Evolutionary conservation across 2,329 filamentous ascomycete species (phyloP), one percentile per base, ranked within the genome.

Genomic region (Colletotrichum eremochloae): DNA sequence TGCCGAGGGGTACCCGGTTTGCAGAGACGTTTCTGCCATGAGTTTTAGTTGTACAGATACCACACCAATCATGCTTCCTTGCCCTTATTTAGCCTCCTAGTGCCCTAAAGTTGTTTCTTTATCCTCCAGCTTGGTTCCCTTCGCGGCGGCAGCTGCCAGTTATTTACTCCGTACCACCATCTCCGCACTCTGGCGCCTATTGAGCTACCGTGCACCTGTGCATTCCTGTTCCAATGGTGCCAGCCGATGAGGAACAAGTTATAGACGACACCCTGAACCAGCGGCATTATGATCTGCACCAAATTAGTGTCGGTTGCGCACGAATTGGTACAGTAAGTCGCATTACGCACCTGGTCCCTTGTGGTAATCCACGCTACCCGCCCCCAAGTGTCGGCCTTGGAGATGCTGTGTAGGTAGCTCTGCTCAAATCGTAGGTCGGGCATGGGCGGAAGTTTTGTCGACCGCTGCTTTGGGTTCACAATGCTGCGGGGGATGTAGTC

Each of bases 91-190:
- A 29, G 18, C 14, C 24, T 55, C 14, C 36, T n/a, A 11, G 31
- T 38, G 18, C 29, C 8, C 57, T 60, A 67, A 44, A 61, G 5
- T 48, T 70, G 50, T 60, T 61, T 74, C 60, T 71, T 69, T 40
- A 76, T 52, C n/a, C 42, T 76, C 42, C 65, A 62, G 44, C 15
- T 69, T 40, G 52, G 52, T 63, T 53, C 64, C 74, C 76, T 74
- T 67, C 83, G 78, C 5, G 78, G 75, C 15, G 92, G 92, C 69
- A 96, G 82, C 61, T 88, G 86, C 96, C 96, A 98, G 78, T 97
- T 94, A 79, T 98, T 98, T 24, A 97, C 93, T 31, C 89, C 90
- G 85, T 94, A 98, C 96, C 96, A 99, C 96, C 96, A 98, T 75
- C 95, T 87, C 77, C 96, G 88, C 61, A 96, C 84, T 76, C 89